A percentile compares a stretch with the other conserved stretches of the same genome.
Evolutionary conservation across 495 filamentous ascomycete species (phyloP).

Genomic region (Recurvomyces mirabilis): DNA sequence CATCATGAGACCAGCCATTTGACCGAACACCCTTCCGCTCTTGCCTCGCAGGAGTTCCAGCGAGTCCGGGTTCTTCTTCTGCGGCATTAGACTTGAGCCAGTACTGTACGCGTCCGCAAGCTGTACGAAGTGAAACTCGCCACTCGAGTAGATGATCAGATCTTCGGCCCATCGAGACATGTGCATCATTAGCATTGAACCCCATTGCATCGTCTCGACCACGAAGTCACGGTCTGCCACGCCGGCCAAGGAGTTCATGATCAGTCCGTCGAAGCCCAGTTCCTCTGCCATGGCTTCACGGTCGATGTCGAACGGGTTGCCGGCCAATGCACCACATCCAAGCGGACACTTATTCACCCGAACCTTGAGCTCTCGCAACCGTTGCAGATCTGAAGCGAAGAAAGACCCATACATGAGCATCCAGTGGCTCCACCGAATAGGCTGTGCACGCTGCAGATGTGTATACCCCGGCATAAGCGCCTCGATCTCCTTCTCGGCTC

Average conservation of each 20-base stretch:
- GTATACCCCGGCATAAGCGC: slow-evolving; percentile 63
- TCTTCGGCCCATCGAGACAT: slow-evolving; percentile 82
- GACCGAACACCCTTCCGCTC: slow-evolving; percentile 70
- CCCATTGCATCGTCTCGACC: slow-evolving; percentile 86
- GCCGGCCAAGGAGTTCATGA: slow-evolving; percentile 74
- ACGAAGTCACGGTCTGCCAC: slow-evolving; percentile 85
- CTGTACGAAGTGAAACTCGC: slow-evolving; percentile 73
- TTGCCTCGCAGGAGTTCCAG: slow-evolving; percentile 86
- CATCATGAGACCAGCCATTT: slow-evolving; percentile 80
- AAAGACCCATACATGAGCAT: slow-evolving; percentile 66
- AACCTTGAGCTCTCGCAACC: slow-evolving; percentile 60
- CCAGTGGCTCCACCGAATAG: slow-evolving; percentile 83
- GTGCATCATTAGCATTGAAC: slow-evolving; percentile 71
- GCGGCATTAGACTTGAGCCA: slow-evolving; percentile 79
- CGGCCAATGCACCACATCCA: slow-evolving; percentile 79
- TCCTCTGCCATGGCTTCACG: slow-evolving; percentile 79
- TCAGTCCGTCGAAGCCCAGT: slow-evolving; percentile 71
- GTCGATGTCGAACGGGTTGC: slow-evolving; percentile 84
- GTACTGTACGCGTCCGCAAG: slow-evolving; percentile 81
- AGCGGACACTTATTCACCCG: slow-evolving; percentile 72
- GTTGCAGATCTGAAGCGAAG: slow-evolving; percentile 68
- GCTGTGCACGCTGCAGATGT: slow-evolving; percentile 84
- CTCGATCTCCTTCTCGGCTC: slow-evolving; percentile 71
- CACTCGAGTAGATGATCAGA: slow-evolving; percentile 73
- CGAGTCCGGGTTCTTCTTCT: slow-evolving; percentile 77